Evolutionary conservation across 257 asterid species (phyloP).

Genomic region (Nicotiana attenuata): DNA sequence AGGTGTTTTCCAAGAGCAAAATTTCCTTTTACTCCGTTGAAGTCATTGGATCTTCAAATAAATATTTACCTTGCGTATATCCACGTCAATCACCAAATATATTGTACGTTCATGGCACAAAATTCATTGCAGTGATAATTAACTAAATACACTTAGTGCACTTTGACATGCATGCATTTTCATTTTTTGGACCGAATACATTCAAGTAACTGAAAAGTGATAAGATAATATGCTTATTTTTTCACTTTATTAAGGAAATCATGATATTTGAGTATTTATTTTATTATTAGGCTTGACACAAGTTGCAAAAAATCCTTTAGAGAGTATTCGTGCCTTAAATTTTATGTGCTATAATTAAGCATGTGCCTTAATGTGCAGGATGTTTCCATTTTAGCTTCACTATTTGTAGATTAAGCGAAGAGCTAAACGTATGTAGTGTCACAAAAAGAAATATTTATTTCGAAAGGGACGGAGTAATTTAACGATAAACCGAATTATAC

Average conservation of each 20-base stretch:
- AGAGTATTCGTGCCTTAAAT: too few species aligned
- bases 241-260: too few species aligned
- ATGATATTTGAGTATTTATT: too few species aligned
- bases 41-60: not conserved
- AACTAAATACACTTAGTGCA: not conserved
- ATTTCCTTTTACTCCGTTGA: not conserved
- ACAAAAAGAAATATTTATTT: too few species aligned
- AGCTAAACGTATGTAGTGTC: too few species aligned
- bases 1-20: not conserved
- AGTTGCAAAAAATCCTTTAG: too few species aligned
- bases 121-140: not conserved
- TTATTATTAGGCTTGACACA: too few species aligned
- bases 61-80: not conserved
- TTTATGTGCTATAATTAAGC: too few species aligned
- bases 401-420: too few species aligned
- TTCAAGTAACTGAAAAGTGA: too few species aligned
- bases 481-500: not conserved
- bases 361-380: too few species aligned
- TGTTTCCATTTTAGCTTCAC: too few species aligned
- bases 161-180: not conserved
- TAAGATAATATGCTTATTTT: not conserved
- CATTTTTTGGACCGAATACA: not conserved
- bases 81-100: not conserved
- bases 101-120: not conserved
- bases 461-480: not conserved